phyloP scores from a whole-genome alignment of 2,329 filamentous ascomycete genomes.

The Alternaria ethzedia region DNA sequence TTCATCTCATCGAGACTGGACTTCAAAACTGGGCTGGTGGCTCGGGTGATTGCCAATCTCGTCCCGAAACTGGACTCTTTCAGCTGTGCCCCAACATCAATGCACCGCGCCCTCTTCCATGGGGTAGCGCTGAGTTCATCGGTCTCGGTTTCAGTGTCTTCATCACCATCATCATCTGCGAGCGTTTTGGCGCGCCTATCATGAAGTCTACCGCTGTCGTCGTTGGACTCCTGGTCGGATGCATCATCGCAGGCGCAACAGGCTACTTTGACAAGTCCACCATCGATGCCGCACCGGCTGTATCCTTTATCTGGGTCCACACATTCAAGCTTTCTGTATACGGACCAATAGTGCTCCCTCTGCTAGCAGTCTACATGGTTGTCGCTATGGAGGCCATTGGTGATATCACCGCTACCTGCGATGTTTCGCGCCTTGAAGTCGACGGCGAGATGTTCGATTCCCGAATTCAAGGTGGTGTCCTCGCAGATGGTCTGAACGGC shows the following conservation, averaged over 20 bases:
- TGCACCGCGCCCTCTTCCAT: slow-evolving; percentile 74
- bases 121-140: slow-evolving; percentile 80
- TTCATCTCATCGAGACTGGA: slow-evolving; percentile 72
- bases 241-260: slow-evolving; percentile 77
- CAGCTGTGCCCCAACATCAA: slow-evolving; percentile 65
- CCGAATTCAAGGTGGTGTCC: slow-evolving; percentile 77
- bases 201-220: slow-evolving; percentile 84
- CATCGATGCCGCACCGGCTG: slow-evolving; percentile 74
- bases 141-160: slow-evolving; percentile 83
- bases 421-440: slow-evolving; percentile 78
- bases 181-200: slow-evolving; percentile 80
- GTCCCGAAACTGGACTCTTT: slow-evolving; percentile 60
- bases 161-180: slow-evolving; percentile 77
- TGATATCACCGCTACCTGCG: slow-evolving; percentile 81
- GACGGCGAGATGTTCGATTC: slow-evolving; percentile 75
- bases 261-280: slow-evolving; percentile 79
- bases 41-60: slow-evolving; percentile 62
- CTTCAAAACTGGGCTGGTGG: slow-evolving; percentile 83
- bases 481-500: slow-evolving; percentile 79
- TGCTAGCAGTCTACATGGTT: slow-evolving; percentile 69
- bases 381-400: slow-evolving; percentile 81
- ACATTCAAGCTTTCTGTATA: slow-evolving; percentile 77
- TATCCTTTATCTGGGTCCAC: slow-evolving; percentile 79
- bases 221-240: slow-evolving; percentile 75
- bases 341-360: slow-evolving; percentile 73